Evolutionary conservation across 2,329 filamentous ascomycete species (phyloP).

Genomic region (Pezicula carpinea): DNA sequence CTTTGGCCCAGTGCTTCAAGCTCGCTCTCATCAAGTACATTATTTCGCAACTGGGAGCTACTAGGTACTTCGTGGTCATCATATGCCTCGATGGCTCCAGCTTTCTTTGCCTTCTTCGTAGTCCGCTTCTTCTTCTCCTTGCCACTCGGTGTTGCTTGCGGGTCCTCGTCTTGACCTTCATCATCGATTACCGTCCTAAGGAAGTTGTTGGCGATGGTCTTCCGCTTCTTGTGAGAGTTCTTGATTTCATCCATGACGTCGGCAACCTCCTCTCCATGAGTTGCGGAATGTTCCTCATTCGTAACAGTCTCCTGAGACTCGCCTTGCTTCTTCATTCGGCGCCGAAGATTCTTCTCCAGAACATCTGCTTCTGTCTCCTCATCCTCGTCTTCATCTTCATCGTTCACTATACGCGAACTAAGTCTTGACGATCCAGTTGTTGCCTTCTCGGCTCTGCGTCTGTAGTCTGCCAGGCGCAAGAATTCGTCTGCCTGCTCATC

Average conservation of each 20-base stretch:
- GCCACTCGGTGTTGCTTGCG: not conserved
- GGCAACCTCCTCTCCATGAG: not conserved
- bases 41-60: too few relatives aligned
- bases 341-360: constrained; percentile 6
- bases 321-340: constrained; percentile 10
- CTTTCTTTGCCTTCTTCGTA: not conserved
- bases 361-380: not conserved
- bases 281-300: not conserved
- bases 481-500: not conserved
- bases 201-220: not conserved
- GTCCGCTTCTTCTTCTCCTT: not conserved
- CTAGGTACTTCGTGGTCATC: too few relatives aligned
- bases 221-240: not conserved
- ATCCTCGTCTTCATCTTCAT: constrained; percentile 4
- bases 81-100: too few relatives aligned
- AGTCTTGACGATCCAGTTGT: constrained; percentile 11
- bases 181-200: too few relatives aligned
- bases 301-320: constrained; percentile 9
- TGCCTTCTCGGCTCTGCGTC: not conserved
- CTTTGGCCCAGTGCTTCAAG: too few relatives aligned
- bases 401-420: constrained; percentile 7
- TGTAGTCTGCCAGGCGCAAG: not conserved
- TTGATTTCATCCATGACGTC: not conserved
- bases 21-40: too few relatives aligned
- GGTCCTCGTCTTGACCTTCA: not conserved